Evolutionary conservation across 495 filamentous ascomycete species (phyloP).

Genomic region (Lophiotrema nucula): DNA sequence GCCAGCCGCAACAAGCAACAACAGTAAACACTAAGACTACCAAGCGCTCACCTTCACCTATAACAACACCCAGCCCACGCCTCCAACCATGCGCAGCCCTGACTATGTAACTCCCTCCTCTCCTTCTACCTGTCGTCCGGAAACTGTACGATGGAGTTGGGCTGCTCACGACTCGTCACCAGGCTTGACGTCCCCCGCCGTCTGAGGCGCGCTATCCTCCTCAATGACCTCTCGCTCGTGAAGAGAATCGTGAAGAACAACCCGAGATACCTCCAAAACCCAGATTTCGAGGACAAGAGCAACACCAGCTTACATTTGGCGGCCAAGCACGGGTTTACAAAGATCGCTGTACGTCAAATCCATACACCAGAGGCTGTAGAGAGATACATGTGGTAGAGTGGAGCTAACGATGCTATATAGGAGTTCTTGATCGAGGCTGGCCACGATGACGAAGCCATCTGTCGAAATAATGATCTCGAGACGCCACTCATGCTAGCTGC

Average conservation of each 20-base stretch:
- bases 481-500: conserved; percentile 62
- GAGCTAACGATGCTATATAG: conserved; percentile 36
- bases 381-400: neutral
- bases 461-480: conserved; percentile 67
- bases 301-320: conserved; percentile 80
- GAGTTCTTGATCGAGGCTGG: conserved; percentile 49
- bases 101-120: neutral
- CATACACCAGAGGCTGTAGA: too few species aligned
- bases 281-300: conserved; percentile 57
- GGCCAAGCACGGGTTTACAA: conserved; percentile 62
- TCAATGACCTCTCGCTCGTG: conserved; percentile 68
- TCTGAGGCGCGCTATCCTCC: conserved; percentile 61
- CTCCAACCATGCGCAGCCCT: neutral
- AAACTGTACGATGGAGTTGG: too few species aligned
- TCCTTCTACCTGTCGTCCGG: neutral
- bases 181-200: conserved; percentile 44
- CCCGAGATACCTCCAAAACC: conserved; percentile 66
- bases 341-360: conserved; percentile 55
- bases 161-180: neutral
- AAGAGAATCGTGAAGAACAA: conserved; percentile 70
- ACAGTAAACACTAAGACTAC: too few species aligned
- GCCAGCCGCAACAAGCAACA: neutral
- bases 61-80: neutral
- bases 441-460: conserved; percentile 53
- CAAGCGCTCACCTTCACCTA: neutral